Evolutionary conservation across 495 filamentous ascomycete species (phyloP), one percentile per base, ranked within the genome.

Genomic region (Neurospora sp.): DNA sequence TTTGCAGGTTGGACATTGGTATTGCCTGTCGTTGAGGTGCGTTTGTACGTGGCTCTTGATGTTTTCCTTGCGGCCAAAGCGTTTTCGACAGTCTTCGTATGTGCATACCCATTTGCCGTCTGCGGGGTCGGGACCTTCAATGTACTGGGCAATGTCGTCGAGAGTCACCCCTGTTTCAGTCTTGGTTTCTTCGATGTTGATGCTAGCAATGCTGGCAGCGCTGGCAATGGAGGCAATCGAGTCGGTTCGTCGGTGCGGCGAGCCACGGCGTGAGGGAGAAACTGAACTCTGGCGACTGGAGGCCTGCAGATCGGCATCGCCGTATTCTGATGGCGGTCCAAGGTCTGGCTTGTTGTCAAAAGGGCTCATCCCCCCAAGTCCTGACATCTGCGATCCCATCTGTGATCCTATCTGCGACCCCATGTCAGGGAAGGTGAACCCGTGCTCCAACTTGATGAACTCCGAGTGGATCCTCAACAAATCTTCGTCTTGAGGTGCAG

Each of bases 1-100:
- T 35, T 90, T 85, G 82, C 96, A 99, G 31, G 91, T 87, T 69
- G 92, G 91, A 79, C 96, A 99, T 77, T 90, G 89, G 82, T 90
- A 99, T 78, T 97, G 96, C 39, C 96, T 88, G 75, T 98, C 96
- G 74, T 94, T 94, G 71, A 99, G 90, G 78, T 99, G 96, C 1
- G 96, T 98, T 81, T 99, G 96, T 59, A 99, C 92, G 80, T 99
- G 96, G 9, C 94, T 95, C 78, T 95, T 96, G 84, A 97, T 96
- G 81, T 99, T 99, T 82, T 99, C 96, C 79, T 97, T 96, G 69
- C 96, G 88, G 14, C 93, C 93, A 78, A 98, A 99, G 16, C 88
- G 87, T 75, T 96, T 94, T 45, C 87, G 85, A 84, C 96, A 99
- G 14, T 89, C 89, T 3, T 91, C 89, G 77, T 88, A 97, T 6